phyloP scores from a whole-genome alignment of 2,329 filamentous ascomycete genomes.

The Neofusicoccum umdonicola region DNA sequence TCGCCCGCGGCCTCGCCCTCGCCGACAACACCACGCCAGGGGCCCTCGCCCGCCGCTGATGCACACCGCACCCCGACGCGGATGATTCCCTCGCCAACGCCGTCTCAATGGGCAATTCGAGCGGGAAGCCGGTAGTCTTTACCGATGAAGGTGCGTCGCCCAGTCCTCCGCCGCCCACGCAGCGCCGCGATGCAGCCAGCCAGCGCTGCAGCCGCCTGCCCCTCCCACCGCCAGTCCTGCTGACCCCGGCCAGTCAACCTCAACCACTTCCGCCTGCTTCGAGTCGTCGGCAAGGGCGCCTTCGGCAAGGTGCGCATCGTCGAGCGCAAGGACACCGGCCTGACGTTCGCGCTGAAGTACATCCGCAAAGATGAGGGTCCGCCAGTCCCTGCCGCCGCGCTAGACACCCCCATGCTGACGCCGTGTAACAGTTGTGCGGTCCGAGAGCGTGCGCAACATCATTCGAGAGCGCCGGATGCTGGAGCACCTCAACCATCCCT shows the following conservation, averaged over 20 bases:
- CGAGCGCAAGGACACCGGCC: slow-evolving; percentile 89
- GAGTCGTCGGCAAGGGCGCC: slow-evolving; percentile 94
- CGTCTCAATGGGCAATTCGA: slow-evolving; percentile 80
- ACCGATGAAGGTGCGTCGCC: slow-evolving; percentile 78
- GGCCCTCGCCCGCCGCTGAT: slow-evolving; percentile 6
- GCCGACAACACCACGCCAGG: background rate
- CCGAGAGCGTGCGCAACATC: slow-evolving; percentile 96
- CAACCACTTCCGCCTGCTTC: slow-evolving; percentile 91
- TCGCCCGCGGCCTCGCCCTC: background rate
- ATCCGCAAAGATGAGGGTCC: slow-evolving; percentile 97
- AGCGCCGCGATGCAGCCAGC: background rate
- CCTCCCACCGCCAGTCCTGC: slow-evolving; percentile 16
- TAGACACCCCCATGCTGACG: slow-evolving; percentile 25
- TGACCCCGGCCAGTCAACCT: slow-evolving; percentile 69
- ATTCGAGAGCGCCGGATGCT: slow-evolving; percentile 97
- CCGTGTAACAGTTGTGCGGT: slow-evolving; percentile 74
- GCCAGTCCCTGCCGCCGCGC: slow-evolving; percentile 31
- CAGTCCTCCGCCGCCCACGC: background rate
- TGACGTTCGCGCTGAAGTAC: slow-evolving; percentile 96
- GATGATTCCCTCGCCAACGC: slow-evolving; percentile 16
- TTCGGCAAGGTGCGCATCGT: slow-evolving; percentile 99
- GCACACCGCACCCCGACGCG: slow-evolving; percentile 11
- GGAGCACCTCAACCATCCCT: slow-evolving; percentile 95
- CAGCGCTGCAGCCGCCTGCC: background rate
- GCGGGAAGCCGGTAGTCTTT: slow-evolving; percentile 89